Evolutionary conservation across 805 yeast species (phyloP), one percentile per base, ranked within the genome.

Genomic region (Yarrowia bubula): DNA sequence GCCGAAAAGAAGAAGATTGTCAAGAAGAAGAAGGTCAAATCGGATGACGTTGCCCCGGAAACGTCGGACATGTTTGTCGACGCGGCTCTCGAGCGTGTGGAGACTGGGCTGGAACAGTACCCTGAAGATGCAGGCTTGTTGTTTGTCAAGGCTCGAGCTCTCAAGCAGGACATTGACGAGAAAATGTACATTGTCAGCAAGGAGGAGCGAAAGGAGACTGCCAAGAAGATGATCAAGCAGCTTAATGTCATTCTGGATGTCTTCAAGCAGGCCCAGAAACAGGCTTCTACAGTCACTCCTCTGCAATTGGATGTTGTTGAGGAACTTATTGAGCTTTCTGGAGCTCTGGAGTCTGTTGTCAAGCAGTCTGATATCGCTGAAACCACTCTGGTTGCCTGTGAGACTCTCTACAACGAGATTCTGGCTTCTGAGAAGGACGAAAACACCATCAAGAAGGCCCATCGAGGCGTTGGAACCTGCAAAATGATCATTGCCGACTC

Each of bases 41-140:
- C 68, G 0, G 68, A 66, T 4, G 47, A 66, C 22, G 48, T 65
- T 1, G 74, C 75, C n/a, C 50, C 39, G 17, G 70, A 69, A 17
- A 70, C 76, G 33, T 80, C 87, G 8, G 73, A 75, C 10, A 88
- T 84, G 55, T 89, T 80, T 73, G 85, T 90, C 63, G 83, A 83
- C 11, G 90, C 88, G 43, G 88, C 96, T 1, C 67, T 88, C 22
- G 97, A 90, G 67, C 82, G 96, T 69, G 78, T 84, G 32, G 81
- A 81, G 7, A 70, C 78, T 13, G 96, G 96, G 0, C 75, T 84
- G 47, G 82, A 79, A 10, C 73, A 76, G 53, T 80, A 77, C 67
- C 81, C 85, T 0, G 78, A 81, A 1, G 79, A 84, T 8, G 69
- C 76, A 8, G 78, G 81, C 13, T 74, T 87, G 66, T 72, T 76